Evolutionary conservation across 495 filamentous ascomycete species (phyloP), one percentile per base, ranked within the genome.

Genomic region (Annulohypoxylon maeteangense): DNA sequence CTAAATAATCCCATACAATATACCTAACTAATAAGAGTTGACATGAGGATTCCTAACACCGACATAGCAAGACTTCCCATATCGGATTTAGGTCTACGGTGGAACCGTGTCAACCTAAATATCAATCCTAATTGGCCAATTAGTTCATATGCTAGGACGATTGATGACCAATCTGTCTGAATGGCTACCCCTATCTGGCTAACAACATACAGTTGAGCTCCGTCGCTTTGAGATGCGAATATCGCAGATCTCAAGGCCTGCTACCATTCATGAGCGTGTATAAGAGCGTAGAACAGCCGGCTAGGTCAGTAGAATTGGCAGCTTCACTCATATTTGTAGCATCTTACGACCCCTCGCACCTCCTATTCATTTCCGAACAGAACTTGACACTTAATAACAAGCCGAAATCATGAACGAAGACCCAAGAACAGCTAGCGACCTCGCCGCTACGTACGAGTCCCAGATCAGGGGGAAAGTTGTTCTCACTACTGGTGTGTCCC

Each of bases 401-500:
- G 20, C 18, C 18, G 11, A 18, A 53, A 53, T 10, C 48, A 53
- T 53, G 48, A 53, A 53, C 25, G 23, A 16, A 3, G 48, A 53
- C 14, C 48, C 48, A 5, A 57, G 54, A 42, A 40, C 66, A 20
- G 66, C 58, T 16, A 58, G 51, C 53, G 66, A 63, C 1, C 66
- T 69, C 16, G 58, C 59, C 3, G 29, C 27, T 12, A 10, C 22
- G 6, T 63, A 69, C 48, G 66, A 40, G 29, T 56, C 59, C 6
- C 51, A 57, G 3, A 71, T 74, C 42, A 58, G 63, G 51, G 67
- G 62, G 23, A 74, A 71, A 20, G 29, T 74, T 44, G 62, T 83
- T 23, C 75, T 84, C 0, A 74, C 78, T 8, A 85, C 82, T 1
- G 82, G 82, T 5, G 75, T 80, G 1, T 77, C 78, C 2, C 69